Conservation (phyloP, 2,329 filamentous ascomycete species). For the Fusarium sp. region DNA sequence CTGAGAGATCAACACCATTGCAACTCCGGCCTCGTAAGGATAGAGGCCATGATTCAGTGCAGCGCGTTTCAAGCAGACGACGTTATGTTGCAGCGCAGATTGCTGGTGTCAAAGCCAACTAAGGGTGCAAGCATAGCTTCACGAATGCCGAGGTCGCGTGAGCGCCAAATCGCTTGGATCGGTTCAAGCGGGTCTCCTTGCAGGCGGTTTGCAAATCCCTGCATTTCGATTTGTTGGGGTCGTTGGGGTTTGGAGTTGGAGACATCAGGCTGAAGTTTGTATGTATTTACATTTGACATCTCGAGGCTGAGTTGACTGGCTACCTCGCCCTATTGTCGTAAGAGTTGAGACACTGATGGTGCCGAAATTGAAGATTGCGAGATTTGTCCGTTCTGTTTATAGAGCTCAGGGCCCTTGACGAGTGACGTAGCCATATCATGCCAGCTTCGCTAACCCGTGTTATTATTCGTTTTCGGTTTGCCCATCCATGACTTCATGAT, state of each 20-base stretch:
- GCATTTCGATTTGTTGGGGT: conserved; percentile 42
- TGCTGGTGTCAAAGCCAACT: conserved; percentile 10
- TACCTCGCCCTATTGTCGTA: conserved; percentile 9
- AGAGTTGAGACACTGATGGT: not conserved
- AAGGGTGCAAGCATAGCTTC: conserved; percentile 16
- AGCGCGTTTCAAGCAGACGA: conserved; percentile 3
- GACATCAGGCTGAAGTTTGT: conserved; percentile 14
- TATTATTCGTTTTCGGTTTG: conserved; percentile 30
- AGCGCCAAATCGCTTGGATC: conserved; percentile 45
- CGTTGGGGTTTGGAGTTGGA: conserved; percentile 29
- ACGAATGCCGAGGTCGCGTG: conserved; percentile 46
- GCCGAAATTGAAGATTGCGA: conserved; percentile 5
- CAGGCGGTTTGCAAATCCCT: conserved; percentile 41
- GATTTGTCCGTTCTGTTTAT: conserved; percentile 21
- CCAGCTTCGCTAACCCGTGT: conserved; percentile 11
- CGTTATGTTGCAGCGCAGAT: conserved; percentile 2
- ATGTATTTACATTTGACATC: conserved; percentile 6
- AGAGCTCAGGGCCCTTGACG: conserved; percentile 17
- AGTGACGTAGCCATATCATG: conserved; percentile 28
- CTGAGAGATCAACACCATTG: not conserved
- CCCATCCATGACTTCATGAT: conserved; percentile 22
- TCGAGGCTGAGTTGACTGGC: conserved; percentile 2
- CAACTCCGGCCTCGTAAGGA: not conserved
- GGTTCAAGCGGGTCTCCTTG: conserved; percentile 39
- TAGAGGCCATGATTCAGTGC: conserved; percentile 2